Base-by-base conservation (phyloP, 2,329 filamentous ascomycete species). In the Fusarium solani-melongenae region DNA sequence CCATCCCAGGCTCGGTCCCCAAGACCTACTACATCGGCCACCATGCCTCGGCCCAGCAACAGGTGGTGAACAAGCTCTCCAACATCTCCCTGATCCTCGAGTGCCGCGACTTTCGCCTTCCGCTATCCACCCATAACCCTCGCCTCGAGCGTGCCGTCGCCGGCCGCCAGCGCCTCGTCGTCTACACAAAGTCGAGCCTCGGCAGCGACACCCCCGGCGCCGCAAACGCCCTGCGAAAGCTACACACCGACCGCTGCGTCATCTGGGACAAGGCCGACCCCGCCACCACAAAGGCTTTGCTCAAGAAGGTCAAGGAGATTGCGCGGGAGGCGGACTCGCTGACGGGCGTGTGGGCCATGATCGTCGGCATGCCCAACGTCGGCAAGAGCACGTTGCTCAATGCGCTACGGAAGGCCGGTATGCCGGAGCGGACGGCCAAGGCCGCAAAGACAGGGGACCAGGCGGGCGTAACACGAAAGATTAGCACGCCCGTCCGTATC, bases 291-390 rank as follows among this genome's bases (percentile, higher is more conserved):
- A 75, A 74, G 6, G 62, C 74, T 3, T 80, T 90, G 5, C 79
- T 90, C 12, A 72, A 71, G 20, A 78, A 80, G 34, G 78, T 85
- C 20, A 81, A 79, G 39, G 74, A 80, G 41, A 69, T 79, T 20
- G 82, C 82, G 20, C 68, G 62, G 17, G 72, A 70, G 2, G 73
- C 81, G 22, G 82, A 91, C 76, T 89, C 89, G 24, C 84, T 98
- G n/a, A 92, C 93, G 9, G 95, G 95, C n/a, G 89, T 94, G 75
- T 90, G 95, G 57, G 90, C 95, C 65, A 89, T 99, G 81, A 90
- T 98, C 1, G 95, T 98, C 15, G 96, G 96, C 64, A 98, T 99
- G 95, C 96, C 96, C 38, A 99, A 99, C 80, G 94, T 98, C 0
- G 96, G 96, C 38, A 99, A 99, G 84, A 97, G 94, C 55, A 95